These are phyloP conservation scores for Geotrichum fermentans DNA, from an alignment of 1,139 yeast genomes.

Conservation along the genomic window DNA sequence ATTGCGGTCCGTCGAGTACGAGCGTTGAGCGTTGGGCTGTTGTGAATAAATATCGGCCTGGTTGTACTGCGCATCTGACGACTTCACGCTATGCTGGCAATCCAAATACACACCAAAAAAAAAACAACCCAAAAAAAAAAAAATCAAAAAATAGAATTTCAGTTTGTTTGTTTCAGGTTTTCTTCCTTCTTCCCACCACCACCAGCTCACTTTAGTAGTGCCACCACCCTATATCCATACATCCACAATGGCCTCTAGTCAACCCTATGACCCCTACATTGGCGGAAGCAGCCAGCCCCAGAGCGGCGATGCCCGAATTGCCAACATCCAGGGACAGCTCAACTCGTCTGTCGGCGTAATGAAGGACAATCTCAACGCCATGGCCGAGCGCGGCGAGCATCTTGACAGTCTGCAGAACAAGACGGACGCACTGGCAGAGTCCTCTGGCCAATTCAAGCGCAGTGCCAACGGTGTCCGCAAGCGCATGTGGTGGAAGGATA, in stretches of 20 bases:
- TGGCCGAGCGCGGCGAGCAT: conserved; percentile 6
- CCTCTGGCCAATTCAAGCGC: conserved; percentile 4
- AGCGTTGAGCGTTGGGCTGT: no score
- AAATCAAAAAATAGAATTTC: no score
- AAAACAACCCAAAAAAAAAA: no score
- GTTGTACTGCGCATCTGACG: no score
- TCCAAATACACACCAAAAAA: no score
- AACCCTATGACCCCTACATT: conserved; percentile 82
- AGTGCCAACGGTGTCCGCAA: background rate
- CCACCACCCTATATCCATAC: background rate
- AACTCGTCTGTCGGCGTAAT: background rate
- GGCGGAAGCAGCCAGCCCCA: conserved; percentile 16
- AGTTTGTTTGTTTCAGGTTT: background rate
- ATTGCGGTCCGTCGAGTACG: no score
- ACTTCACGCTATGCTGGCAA: no score
- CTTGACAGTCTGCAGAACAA: conserved; percentile 2
- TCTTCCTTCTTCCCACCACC: background rate
- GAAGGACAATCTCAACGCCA: conserved; percentile 3
- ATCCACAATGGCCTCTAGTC: conserved; percentile 62
- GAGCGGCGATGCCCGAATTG: conserved; percentile 51
- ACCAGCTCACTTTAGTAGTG: background rate
- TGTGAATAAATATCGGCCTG: no score
- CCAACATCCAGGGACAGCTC: conserved; percentile 60
- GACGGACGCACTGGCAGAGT: conserved; percentile 6
- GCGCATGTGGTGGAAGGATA: conserved; percentile 9